Evolutionary conservation across 2,329 filamentous ascomycete genomes (phyloP).

Genomic region (Aspergillus brunneoviolaceus): DNA sequence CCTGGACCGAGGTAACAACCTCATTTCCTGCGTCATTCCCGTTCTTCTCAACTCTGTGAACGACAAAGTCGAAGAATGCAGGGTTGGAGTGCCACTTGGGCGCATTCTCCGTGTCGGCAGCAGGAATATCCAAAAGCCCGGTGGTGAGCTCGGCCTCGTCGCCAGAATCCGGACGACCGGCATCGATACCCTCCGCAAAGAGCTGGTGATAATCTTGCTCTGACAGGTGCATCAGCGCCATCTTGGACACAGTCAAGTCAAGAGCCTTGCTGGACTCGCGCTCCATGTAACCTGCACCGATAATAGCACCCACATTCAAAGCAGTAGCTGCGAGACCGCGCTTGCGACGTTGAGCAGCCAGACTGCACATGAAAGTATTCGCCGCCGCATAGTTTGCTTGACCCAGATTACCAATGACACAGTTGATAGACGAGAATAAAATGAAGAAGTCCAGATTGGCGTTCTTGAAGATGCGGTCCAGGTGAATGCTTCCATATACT

Average conservation of each 20-base stretch:
- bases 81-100: not conserved
- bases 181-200: not conserved
- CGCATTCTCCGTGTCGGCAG: not conserved
- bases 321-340: slow-evolving; percentile 19
- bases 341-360: slow-evolving; percentile 22
- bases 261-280: not conserved
- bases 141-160: not conserved
- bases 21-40: too few species aligned
- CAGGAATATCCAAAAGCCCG: not conserved
- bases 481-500: too few species aligned
- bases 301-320: slow-evolving; percentile 27
- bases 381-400: slow-evolving; percentile 43
- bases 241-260: not conserved
- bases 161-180: not conserved
- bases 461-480: too few species aligned
- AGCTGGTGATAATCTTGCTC: not conserved
- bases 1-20: too few species aligned
- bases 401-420: slow-evolving; percentile 18
- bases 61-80: not conserved
- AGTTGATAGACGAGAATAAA: too few species aligned
- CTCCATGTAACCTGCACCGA: slow-evolving; percentile 20
- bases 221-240: not conserved
- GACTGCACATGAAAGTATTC: slow-evolving; percentile 39
- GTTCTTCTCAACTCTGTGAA: not conserved
- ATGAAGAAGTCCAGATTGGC: too few species aligned